These are phyloP conservation scores for Drechslerella coelobrocha DNA, from an alignment of 2,329 filamentous ascomycete genomes.

Conservation along the genomic window DNA sequence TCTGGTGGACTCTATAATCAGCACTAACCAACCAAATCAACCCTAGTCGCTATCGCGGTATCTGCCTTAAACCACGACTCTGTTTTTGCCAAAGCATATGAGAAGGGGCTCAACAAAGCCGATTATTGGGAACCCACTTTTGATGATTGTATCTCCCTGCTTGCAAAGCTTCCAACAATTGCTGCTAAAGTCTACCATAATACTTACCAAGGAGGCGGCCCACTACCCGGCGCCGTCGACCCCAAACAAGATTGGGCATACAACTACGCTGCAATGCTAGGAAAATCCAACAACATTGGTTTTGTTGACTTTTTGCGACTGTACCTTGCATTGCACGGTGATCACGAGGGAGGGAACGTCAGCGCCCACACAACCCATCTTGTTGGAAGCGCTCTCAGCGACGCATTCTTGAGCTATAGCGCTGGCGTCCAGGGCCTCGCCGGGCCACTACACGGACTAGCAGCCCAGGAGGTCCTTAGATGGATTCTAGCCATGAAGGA, in stretches of 20 bases:
- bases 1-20: background rate
- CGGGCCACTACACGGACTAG: conserved; percentile 89
- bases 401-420: conserved; percentile 94
- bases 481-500: conserved; percentile 98
- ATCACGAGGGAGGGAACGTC: conserved; percentile 98
- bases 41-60: conserved; percentile 78
- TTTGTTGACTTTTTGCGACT: conserved; percentile 94
- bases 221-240: conserved; percentile 78
- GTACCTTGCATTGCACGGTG: conserved; percentile 94
- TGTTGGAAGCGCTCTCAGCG: conserved; percentile 90
- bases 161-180: conserved; percentile 95
- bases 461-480: conserved; percentile 93
- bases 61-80: conserved; percentile 95
- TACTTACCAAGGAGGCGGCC: conserved; percentile 75
- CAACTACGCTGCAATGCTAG: conserved; percentile 96
- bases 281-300: conserved; percentile 86
- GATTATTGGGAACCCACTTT: conserved; percentile 99
- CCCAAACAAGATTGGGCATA: conserved; percentile 93
- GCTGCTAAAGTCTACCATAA: conserved; percentile 98
- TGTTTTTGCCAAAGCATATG: conserved; percentile 91
- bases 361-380: conserved; percentile 94
- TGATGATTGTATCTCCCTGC: conserved; percentile 89
- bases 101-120: conserved; percentile 86
- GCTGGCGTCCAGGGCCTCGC: conserved; percentile 94
- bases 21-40: background rate